phyloP scores from a whole-genome alignment of 352 stramenopile species.

The Pythium myriotylum region DNA sequence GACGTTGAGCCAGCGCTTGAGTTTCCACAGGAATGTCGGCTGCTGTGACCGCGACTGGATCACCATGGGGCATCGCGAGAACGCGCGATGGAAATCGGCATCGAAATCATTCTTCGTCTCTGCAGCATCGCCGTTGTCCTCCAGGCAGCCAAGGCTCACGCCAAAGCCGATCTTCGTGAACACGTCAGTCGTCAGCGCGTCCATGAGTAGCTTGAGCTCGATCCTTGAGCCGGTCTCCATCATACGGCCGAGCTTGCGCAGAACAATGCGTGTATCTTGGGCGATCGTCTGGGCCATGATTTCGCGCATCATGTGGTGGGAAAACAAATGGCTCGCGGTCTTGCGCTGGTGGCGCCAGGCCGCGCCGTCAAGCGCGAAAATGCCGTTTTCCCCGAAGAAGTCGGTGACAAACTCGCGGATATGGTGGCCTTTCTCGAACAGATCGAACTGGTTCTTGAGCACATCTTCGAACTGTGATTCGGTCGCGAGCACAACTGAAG shows the following conservation, averaged over 20 bases:
- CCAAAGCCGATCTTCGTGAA: conserved; percentile 79
- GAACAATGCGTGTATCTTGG: conserved; percentile 40
- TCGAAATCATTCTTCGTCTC: conserved; percentile 26
- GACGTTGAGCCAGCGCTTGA: conserved; percentile 30
- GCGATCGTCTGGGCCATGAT: conserved; percentile 56
- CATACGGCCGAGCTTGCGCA: conserved; percentile 31
- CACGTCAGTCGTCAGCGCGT: conserved; percentile 66
- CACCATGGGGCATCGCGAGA: conserved; percentile 25
- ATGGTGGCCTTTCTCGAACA: conserved; percentile 68
- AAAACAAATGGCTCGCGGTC: conserved; percentile 89
- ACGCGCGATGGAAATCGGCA: conserved; percentile 32
- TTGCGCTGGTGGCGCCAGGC: conserved; percentile 81
- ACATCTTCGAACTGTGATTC: conserved; percentile 58
- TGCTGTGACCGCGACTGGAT: conserved; percentile 31
- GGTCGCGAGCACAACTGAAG: conserved; percentile 44
- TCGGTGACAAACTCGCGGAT: conserved; percentile 43
- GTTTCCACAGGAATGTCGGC: conserved; percentile 30
- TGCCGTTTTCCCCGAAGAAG: conserved; percentile 73
- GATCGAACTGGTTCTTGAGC: conserved; percentile 70
- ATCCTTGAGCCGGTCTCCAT: conserved; percentile 23
- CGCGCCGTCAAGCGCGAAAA: conserved; percentile 70
- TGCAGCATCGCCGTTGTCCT: conserved; percentile 30
- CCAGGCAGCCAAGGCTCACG: conserved; percentile 53
- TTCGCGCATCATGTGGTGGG: conserved; percentile 53
- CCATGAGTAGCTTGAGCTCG: conserved; percentile 56